phyloP scores from a whole-genome alignment of 495 filamentous ascomycete species.

The Penicillium pancosmium region DNA sequence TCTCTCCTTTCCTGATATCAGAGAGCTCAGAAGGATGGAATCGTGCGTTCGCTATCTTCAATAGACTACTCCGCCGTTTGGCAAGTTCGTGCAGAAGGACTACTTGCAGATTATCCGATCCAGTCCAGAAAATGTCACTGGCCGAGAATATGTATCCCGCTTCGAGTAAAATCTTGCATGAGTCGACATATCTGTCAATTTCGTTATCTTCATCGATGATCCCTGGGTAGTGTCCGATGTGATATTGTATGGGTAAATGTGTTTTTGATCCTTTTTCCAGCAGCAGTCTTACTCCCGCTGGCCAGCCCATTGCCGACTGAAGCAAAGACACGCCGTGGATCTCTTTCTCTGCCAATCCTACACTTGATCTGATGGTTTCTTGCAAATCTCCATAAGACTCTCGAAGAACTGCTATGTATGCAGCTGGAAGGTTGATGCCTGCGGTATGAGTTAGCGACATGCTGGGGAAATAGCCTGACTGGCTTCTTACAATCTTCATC shows the following conservation, averaged over 20 bases:
- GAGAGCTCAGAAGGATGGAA: constrained; percentile 1
- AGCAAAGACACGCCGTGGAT: background rate
- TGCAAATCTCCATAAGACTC: background rate
- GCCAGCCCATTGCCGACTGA: background rate
- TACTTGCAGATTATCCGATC: background rate
- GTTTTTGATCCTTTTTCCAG: background rate
- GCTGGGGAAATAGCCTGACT: background rate
- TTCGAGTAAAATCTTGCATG: constrained; percentile 2
- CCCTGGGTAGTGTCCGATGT: background rate
- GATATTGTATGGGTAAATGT: too few species aligned
- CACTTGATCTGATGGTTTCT: too few species aligned
- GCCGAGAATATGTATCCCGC: background rate
- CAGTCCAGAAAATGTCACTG: background rate
- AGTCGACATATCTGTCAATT: background rate
- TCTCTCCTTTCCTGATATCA: constrained; percentile 7
- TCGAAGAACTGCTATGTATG: background rate
- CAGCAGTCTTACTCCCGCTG: background rate
- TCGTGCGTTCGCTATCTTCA: background rate
- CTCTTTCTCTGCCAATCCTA: background rate
- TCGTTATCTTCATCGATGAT: background rate
- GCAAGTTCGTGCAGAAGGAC: background rate
- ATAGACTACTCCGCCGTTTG: background rate
- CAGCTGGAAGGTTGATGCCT: background rate
- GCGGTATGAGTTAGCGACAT: background rate
- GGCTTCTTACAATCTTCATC: background rate